These are phyloP conservation scores for Trichodelitschia bisporula DNA, from an alignment of 495 filamentous ascomycete genomes.

Conservation along the genomic window DNA sequence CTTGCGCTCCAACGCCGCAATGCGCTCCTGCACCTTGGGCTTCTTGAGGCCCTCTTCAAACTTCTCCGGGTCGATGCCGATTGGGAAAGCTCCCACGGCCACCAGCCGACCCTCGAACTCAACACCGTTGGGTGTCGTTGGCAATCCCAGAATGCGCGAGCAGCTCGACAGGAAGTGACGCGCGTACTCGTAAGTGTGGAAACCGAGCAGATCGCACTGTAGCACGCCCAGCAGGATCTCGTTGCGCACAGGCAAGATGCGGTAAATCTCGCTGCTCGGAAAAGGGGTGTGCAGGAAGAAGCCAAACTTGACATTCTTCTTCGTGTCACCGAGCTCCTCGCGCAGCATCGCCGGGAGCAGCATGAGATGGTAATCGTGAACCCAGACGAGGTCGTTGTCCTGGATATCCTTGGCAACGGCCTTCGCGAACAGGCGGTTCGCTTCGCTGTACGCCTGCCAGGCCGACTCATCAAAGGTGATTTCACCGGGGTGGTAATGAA, in stretches of 20 bases:
- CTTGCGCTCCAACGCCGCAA: conserved; percentile 46
- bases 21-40: conserved; percentile 51
- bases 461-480: conserved; percentile 70
- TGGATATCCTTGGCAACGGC: conserved; percentile 44
- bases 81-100: conserved; percentile 63
- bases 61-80: conserved; percentile 90
- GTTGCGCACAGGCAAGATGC: conserved; percentile 69
- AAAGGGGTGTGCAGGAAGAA: conserved; percentile 94
- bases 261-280: conserved; percentile 77
- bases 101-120: conserved; percentile 50
- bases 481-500: conserved; percentile 90
- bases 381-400: conserved; percentile 72
- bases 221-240: conserved; percentile 57
- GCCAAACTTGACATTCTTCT: conserved; percentile 69
- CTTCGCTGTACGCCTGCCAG: conserved; percentile 69
- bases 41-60: conserved; percentile 73
- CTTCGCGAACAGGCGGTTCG: conserved; percentile 70
- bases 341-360: conserved; percentile 68
- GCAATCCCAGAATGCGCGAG: conserved; percentile 47
- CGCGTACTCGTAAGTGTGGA: conserved; percentile 89
- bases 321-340: conserved; percentile 39
- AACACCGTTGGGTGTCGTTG: conserved; percentile 67
- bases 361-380: conserved; percentile 95
- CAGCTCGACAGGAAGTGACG: conserved; percentile 77
- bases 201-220: conserved; percentile 70